Percentiles rank a stretch among this genome's conserved stretches.
These are phyloP conservation scores for Trypanosoma lewisi DNA, from an alignment of 208 protist species.

Conservation along the genomic window DNA sequence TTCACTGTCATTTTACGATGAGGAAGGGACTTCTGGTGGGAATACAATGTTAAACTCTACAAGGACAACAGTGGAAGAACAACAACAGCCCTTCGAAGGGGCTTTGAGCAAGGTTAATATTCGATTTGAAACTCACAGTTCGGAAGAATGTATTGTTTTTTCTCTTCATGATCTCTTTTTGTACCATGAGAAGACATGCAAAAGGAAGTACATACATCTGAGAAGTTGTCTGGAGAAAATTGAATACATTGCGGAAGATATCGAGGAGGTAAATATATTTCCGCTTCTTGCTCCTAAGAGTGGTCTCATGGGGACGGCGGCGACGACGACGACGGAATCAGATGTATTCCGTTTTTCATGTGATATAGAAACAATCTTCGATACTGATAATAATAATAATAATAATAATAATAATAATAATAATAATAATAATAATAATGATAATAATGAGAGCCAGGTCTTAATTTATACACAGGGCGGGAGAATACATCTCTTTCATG, in stretches of 20 bases:
- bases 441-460: background rate
- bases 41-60: background rate
- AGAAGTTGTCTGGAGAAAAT: background rate
- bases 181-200: background rate
- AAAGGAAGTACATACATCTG: background rate
- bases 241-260: constrained; percentile 6
- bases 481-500: constrained; percentile 10
- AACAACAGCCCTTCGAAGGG: background rate
- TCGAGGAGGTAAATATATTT: constrained; percentile 5
- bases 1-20: background rate
- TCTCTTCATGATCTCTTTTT: constrained; percentile 1
- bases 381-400: too few relatives aligned
- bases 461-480: constrained; percentile 1
- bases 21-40: background rate
- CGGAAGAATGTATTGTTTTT: background rate
- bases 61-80: background rate
- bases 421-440: too few relatives aligned
- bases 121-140: background rate
- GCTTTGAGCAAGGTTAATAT: background rate
- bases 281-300: constrained; percentile 3
- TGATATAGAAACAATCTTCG: too few relatives aligned
- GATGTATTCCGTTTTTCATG: too few relatives aligned
- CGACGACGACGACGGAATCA: too few relatives aligned
- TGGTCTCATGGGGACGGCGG: background rate
- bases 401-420: too few relatives aligned